Evolutionary conservation across 2,329 filamentous ascomycete genomes (phyloP), one percentile per base, ranked within the genome.

Genomic region (Pochonia chlamydosporia): DNA sequence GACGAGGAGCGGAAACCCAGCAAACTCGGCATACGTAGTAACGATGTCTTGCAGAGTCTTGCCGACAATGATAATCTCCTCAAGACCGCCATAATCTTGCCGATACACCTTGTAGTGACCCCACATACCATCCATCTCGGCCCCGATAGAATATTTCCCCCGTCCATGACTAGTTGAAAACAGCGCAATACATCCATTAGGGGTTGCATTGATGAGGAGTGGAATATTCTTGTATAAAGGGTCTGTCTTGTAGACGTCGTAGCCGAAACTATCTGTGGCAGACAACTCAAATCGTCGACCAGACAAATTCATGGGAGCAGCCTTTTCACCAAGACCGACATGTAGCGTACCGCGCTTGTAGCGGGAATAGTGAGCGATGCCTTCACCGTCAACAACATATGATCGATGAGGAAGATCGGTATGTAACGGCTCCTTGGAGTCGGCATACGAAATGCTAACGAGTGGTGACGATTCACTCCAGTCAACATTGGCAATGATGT

Each of bases 191-290:
- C 79, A 84, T 0, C 83, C 84, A 3, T 75, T 58, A 0, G 81
- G 76, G 0, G 79, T 83, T 1, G 78, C 80, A 47, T 86, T 85
- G 63, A 89, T 83, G 24, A 89, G 69, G 0, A 89, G 72, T 0
- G 85, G 85, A 33, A 88, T 85, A 56, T 88, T 82, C 65, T 89
- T 89, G 68, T 89, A 89, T 46, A 88, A 69, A 1, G 85, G 85
- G 60, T 89, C 84, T 3, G 83, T 85, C 9, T 76, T 75, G 59
- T 87, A 81, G 4, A 81, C 77, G 54, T 89, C 84, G 57, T 89
- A 88, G 3, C 85, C 83, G 54, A 89, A 89, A 31, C 78, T 84
- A 61, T 89, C 85, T 0, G 82, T 87, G 20, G 44, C 44, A 2
- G 82, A 81, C 13, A 89, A 69, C 23, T 76, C 73, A 60, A 88